These are phyloP conservation scores for Stemphylium lycopersici DNA, from an alignment of 2,329 filamentous ascomycete genomes.

Conservation along the genomic window DNA sequence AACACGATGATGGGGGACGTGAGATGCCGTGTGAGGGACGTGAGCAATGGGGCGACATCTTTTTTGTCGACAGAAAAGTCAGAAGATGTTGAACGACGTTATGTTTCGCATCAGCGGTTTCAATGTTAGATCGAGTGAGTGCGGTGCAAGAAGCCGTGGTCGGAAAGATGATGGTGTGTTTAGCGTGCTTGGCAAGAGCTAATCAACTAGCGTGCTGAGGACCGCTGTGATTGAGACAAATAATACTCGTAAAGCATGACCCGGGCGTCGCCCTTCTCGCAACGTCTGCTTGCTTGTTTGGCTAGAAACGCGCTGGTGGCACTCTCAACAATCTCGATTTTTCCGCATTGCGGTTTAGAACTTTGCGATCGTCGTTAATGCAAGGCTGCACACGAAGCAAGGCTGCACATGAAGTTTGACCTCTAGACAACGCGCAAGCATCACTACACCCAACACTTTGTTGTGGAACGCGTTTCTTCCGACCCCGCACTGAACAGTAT, in stretches of 20 bases:
- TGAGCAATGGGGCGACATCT: background rate
- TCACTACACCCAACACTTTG: background rate
- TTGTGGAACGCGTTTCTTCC: background rate
- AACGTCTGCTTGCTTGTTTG: background rate
- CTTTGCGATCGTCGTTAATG: background rate
- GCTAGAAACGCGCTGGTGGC: background rate
- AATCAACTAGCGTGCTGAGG: background rate
- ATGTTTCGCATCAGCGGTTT: background rate
- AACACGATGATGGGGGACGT: background rate
- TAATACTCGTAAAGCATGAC: background rate
- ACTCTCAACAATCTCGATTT: background rate
- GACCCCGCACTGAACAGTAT: background rate
- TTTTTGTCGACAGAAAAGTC: background rate
- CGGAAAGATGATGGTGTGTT: background rate
- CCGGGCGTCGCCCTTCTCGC: background rate
- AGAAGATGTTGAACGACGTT: background rate
- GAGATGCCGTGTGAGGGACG: background rate
- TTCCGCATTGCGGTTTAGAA: background rate
- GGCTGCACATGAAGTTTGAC: background rate
- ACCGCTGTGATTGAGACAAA: background rate
- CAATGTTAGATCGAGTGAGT: background rate
- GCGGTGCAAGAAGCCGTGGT: background rate
- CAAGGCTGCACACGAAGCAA: background rate
- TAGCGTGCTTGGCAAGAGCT: background rate
- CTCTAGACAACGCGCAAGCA: background rate